Evolutionary conservation across 345 rosid genomes (phyloP), one percentile per base, ranked within the genome.

Genomic region (Raphanus sativus): DNA sequence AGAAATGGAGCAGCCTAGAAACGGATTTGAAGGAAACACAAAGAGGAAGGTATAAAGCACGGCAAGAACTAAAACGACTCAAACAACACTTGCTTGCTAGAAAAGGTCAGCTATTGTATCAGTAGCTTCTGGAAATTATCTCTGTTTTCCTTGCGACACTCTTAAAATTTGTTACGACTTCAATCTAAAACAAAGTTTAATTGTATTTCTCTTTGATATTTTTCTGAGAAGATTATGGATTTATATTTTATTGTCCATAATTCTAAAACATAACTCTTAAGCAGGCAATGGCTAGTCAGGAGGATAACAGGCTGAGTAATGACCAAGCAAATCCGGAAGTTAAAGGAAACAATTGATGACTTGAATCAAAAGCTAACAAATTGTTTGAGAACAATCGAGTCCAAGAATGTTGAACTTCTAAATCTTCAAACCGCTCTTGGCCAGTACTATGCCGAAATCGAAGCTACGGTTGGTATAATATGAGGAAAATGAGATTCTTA

Each of bases 381-480:
- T 65, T 89, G 83, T 81, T 77, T 86, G 80, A 85, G 84, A 77
- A 84, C 83, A 30, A 86, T 93, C 56, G 90, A 90, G 63, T 82
- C 86, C 32, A 89, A 91, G 78, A 87, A 91, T 78, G 81, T 86
- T 56, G 97, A 93, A 83, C 88, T 91, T 71, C 75, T 78, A 63
- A 91, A 93, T 85, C 97, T 91, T 76, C 97, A 94, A 84, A 94
- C 94, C 30, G 96, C 97, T 45, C 96, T 94, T 68, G 97, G 98
- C 67, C 97, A 91, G 86, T 91, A 94, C 76, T 89, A 88, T 67
- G 98, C 96, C 24, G 98, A 94, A 89, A 84, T 88, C 64, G 98
- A 94, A 81, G 96, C 97, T 8, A 91, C 89, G 94, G 94, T 91
- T 81, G 79, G 68, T 17, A 30, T 6, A 38, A 4, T 38, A 38